Percentiles rank a stretch among this genome's conserved stretches.
Conservation (phyloP, 23 red algal species). For the Gracilaria caudata region DNA sequence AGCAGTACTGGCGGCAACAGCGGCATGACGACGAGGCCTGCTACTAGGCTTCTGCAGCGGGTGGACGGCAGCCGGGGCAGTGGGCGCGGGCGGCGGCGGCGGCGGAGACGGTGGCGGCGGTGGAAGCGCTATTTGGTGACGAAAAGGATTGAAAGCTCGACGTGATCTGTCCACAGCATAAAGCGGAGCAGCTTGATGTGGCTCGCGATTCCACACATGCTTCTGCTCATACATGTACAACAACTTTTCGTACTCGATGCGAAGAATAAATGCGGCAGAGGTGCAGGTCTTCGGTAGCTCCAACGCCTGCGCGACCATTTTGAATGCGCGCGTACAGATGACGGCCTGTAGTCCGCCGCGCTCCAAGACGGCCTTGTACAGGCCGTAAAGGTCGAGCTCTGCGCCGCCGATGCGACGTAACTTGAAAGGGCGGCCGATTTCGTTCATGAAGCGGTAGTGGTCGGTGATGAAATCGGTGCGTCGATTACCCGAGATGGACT, state of each 20-base stretch:
- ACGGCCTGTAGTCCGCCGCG: constrained; percentile 86
- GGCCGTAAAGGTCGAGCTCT: constrained; percentile 76
- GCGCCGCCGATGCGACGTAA: constrained; percentile 76
- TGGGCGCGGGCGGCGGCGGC: constrained; percentile 1
- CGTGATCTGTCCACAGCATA: constrained; percentile 35
- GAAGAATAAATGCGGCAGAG: constrained; percentile 87
- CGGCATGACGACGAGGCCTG: constrained; percentile 52
- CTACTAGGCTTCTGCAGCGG: constrained; percentile 75
- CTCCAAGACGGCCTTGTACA: constrained; percentile 71
- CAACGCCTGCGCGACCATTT: constrained; percentile 80
- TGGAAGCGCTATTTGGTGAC: constrained; percentile 4
- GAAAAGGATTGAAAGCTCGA: constrained; percentile 14
- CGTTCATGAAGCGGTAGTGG: constrained; percentile 45
- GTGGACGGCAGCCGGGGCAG: constrained; percentile 52
- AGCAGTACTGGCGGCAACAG: constrained; percentile 23
- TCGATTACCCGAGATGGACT: constrained; percentile 14
- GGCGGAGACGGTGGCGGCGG: constrained; percentile 19
- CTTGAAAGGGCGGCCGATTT: constrained; percentile 63
- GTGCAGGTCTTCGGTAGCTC: constrained; percentile 88
- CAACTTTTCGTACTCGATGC: constrained; percentile 85
- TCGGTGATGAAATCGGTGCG: constrained; percentile 62
- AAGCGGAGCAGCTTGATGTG: constrained; percentile 34
- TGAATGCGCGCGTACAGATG: constrained; percentile 88
- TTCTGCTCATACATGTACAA: constrained; percentile 92
- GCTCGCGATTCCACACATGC: constrained; percentile 53